Base-by-base conservation (phyloP, 495 filamentous ascomycete genomes). In the Hypomontagnella monticulosa region DNA sequence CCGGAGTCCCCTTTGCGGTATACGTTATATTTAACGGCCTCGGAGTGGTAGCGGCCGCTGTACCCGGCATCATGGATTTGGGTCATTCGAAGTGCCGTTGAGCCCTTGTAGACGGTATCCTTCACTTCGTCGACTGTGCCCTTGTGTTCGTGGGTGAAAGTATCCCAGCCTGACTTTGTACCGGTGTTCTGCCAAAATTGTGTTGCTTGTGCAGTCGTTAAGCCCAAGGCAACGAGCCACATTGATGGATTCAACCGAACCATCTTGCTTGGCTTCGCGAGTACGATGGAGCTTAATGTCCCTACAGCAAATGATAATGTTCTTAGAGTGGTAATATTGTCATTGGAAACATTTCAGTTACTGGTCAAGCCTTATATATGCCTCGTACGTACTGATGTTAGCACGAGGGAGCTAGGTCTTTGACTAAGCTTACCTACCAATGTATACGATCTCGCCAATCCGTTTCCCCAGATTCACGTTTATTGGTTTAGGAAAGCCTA, bases 21-120 rank as follows among this genome's bases (percentile, higher is more conserved):
- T 6, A 74, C 83, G 60, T 79, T 70, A 61, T 77, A 67, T 36
- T 81, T 75, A 42, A 75, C 74, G 4, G 78, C 78, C 62, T 87
- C 84, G n/a, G 84, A 82, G 70, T 87, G 84, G 70, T 84, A 87
- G 4, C 84, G 83, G 9, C 79, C 83, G 4, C 37, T 70, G 61
- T 81, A 85, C 57, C 51, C 66, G 2, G 79, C 41, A 59, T 80
- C 78, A 71, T 82, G 83, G 46, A 77, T 75, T 52, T 87, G 84
- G 5, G 78, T 83, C 77, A 83, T 80, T 66, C 81, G 81, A n/a
- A 86, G 74, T 11, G 81, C 80, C 0, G 78, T 79, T 4, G 76
- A 27, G 23, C 80, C 77, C 48, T 81, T 66, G 66, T 79, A 81
- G 30, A 73, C 69, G 5, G 78, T 71, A 51, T 84, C 80, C 56